Conservation (phyloP, 2,329 filamentous ascomycete genomes). For the Claviceps sp. region DNA sequence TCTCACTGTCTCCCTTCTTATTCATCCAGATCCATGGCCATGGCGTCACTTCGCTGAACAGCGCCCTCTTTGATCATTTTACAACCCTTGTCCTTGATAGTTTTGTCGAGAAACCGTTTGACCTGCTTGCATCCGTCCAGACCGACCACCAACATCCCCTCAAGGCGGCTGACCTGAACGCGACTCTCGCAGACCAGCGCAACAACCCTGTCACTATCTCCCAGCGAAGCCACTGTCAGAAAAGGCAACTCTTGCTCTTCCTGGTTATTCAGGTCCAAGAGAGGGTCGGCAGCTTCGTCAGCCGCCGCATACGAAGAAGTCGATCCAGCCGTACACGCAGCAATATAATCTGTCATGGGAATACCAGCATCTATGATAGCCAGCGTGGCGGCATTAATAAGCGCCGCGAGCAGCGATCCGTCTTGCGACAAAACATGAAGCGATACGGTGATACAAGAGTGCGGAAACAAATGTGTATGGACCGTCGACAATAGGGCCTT, state of each 20-base stretch:
- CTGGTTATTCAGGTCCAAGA: slow-evolving; percentile 65
- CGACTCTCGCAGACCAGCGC: slow-evolving; percentile 78
- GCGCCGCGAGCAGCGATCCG: slow-evolving; percentile 76
- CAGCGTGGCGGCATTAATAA: slow-evolving; percentile 81
- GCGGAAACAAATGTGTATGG: slow-evolving; percentile 79
- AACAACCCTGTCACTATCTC: slow-evolving; percentile 59
- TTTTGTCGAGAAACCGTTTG: slow-evolving; percentile 63
- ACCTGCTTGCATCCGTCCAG: slow-evolving; percentile 87
- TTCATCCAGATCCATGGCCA: slow-evolving; percentile 38
- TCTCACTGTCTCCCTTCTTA: background rate
- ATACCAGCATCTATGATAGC: slow-evolving; percentile 90
- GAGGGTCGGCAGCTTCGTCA: slow-evolving; percentile 58
- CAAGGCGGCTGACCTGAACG: slow-evolving; percentile 67
- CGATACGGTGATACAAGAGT: slow-evolving; percentile 69
- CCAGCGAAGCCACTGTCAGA: slow-evolving; percentile 71
- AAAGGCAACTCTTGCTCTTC: slow-evolving; percentile 84
- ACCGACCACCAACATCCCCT: slow-evolving; percentile 86
- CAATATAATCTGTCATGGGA: slow-evolving; percentile 86
- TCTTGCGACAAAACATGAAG: slow-evolving; percentile 84
- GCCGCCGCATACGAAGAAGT: slow-evolving; percentile 52
- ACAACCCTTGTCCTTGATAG: slow-evolving; percentile 59
- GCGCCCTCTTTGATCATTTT: slow-evolving; percentile 46
- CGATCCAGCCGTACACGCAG: slow-evolving; percentile 75
- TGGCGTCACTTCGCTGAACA: slow-evolving; percentile 32
- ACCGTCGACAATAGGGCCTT: slow-evolving; percentile 65